Evolutionary conservation across 257 asterid genomes (phyloP).

Genomic region (Solanum corneliomulleri): DNA sequence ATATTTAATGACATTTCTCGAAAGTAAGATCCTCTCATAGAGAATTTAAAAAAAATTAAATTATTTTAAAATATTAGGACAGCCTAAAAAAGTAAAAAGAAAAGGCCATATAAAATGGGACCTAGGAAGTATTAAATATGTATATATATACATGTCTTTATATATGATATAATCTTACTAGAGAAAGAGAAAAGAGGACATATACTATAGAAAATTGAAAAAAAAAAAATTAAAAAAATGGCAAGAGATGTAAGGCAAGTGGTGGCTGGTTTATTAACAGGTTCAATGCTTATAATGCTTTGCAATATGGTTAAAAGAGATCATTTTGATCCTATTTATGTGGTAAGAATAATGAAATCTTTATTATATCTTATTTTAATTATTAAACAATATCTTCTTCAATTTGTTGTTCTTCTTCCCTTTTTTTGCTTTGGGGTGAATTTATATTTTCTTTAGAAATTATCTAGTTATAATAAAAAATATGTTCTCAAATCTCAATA

Average conservation of each 20-base stretch:
- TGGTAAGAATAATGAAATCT: slow-evolving; percentile 10
- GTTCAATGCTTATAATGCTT: slow-evolving; percentile 51
- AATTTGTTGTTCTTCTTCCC: background rate
- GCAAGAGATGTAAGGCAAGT: slow-evolving; percentile 40
- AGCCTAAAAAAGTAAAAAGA: background rate
- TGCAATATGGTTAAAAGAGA: slow-evolving; percentile 52
- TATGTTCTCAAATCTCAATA: background rate
- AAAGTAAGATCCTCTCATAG: background rate
- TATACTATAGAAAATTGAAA: background rate
- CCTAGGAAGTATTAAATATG: background rate
- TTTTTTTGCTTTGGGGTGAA: background rate
- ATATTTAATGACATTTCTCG: background rate
- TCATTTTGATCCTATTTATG: slow-evolving; percentile 38
- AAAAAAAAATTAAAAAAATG: slow-evolving; percentile 4
- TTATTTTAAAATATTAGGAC: background rate
- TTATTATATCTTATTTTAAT: background rate
- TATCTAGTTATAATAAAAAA: background rate
- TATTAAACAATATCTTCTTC: background rate
- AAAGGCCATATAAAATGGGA: background rate
- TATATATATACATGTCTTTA: background rate
- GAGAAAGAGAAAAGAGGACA: background rate
- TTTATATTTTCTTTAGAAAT: background rate
- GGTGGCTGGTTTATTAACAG: slow-evolving; percentile 42
- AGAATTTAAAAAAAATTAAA: background rate
- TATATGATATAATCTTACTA: background rate